Conservation (phyloP, 805 yeast genomes). For the Suhomyces faveliae region DNA sequence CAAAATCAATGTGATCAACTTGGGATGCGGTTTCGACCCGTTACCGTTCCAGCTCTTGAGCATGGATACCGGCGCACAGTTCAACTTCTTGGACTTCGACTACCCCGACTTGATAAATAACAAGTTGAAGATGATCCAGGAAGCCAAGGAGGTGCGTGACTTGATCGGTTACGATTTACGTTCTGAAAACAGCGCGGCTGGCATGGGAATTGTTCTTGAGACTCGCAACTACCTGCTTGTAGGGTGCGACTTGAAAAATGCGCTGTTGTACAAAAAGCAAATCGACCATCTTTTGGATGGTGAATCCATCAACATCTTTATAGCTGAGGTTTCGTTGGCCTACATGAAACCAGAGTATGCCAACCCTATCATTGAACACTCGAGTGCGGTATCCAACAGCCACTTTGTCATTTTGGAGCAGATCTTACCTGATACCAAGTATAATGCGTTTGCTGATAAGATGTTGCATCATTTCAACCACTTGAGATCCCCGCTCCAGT, state of each 20-base stretch:
- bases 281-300: conserved; percentile 24
- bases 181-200: conserved; percentile 11
- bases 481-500: conserved; percentile 64
- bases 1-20: conserved; percentile 51
- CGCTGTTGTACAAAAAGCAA: conserved; percentile 33
- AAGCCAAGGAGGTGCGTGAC: conserved; percentile 44
- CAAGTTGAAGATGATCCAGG: conserved; percentile 52
- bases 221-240: conserved; percentile 52
- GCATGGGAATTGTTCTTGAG: conserved; percentile 25
- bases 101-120: conserved; percentile 64
- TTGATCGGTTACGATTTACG: conserved; percentile 29
- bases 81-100: conserved; percentile 64
- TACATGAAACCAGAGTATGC: conserved; percentile 72
- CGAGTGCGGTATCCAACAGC: conserved; percentile 47
- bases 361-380: conserved; percentile 53
- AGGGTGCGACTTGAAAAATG: conserved; percentile 66
- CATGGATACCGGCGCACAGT: conserved; percentile 14
- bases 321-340: conserved; percentile 82
- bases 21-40: conserved; percentile 74
- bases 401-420: conserved; percentile 73
- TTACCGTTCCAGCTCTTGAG: conserved; percentile 39
- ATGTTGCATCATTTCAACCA: conserved; percentile 72
- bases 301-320: conserved; percentile 51
- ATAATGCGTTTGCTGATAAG: conserved; percentile 68
- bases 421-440: conserved; percentile 58